Base-by-base conservation (phyloP, 75 land plant genomes). In the Sequoia sempervirens region DNA sequence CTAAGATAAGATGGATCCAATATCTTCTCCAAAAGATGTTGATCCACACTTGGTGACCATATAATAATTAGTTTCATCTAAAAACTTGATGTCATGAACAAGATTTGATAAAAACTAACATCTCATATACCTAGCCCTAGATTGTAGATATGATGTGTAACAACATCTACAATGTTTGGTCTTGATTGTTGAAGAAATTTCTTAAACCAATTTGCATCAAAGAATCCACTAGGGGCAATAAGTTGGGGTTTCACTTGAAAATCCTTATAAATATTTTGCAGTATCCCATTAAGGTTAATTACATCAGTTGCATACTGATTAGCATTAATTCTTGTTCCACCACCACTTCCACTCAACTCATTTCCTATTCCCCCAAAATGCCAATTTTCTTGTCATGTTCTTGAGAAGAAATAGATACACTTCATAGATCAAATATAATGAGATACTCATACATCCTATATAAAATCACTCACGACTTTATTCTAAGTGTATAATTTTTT, bases 71-170 rank as follows among this genome's bases (percentile, higher is more conserved):
- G 2, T 66, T 6, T 66, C 30, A 66, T 9, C 30, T 23, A 66
- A 0, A 66, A 1, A 66, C 10, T 66, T 66, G 4, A 66, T 66
- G 8, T 66, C 28, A n/a, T 23, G 69, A n/a, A 66, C 30, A 54
- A 5, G 5, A 0, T 66, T 66, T n/a, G 30, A n/a, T 66, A 0
- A n/a, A 66, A 66, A 66, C 6, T n/a, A 74, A 36, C 15, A 4
- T 34, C 38, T 75, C 43, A 7, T 54, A 53, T 84, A 96, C 98
- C 98, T 92, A 95, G 87, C 30, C 96, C 96, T 26, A 96, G 93
- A 87, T 94, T 94, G 83, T 96, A 96, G 54, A 96, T 95, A 86
- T 96, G 98, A 56, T 93, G 95, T 37, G 94, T 92, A 81, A 90
- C 82, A 18, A 85, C 96, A 78, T 94, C 89, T 23, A 94, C 15